Evolutionary conservation across 768 basidiomycete genomes (phyloP).

Genomic region (Rhizopogon vulgaris): DNA sequence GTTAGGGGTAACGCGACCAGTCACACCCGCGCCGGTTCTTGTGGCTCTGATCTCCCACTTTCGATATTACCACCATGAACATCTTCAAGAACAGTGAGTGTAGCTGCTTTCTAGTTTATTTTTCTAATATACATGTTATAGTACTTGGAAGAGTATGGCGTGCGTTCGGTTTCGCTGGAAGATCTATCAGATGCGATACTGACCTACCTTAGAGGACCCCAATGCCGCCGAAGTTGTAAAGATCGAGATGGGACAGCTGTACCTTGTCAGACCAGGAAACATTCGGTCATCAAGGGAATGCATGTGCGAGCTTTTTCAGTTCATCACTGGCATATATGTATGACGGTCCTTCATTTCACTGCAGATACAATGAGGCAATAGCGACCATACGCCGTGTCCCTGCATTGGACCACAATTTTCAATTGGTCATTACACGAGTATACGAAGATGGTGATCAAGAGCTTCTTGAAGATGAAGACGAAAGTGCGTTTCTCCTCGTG

Average conservation of each 20-base stretch:
- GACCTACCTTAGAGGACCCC: slow-evolving; percentile 66
- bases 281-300: slow-evolving; percentile 92
- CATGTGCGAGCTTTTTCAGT: slow-evolving; percentile 60
- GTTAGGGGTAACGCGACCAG: slow-evolving; percentile 18
- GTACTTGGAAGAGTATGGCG: slow-evolving; percentile 95
- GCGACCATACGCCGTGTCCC: slow-evolving; percentile 85
- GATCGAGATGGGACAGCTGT: slow-evolving; percentile 87
- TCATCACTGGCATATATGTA: not conserved
- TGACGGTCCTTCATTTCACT: slow-evolving; percentile 1
- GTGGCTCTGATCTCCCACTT: slow-evolving; percentile 9
- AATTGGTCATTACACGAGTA: slow-evolving; percentile 92
- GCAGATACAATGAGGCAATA: slow-evolving; percentile 93
- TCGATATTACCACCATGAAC: slow-evolving; percentile 52
- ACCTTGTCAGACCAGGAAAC: slow-evolving; percentile 85
- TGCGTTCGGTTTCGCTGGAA: slow-evolving; percentile 38
- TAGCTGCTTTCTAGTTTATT: slow-evolving; percentile 3
- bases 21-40: slow-evolving; percentile 13
- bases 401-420: slow-evolving; percentile 71
- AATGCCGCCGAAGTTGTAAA: slow-evolving; percentile 94
- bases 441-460: slow-evolving; percentile 98
- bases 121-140: slow-evolving; percentile 28
- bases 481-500: slow-evolving; percentile 46
- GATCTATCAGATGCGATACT: slow-evolving; percentile 14
- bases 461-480: slow-evolving; percentile 88
- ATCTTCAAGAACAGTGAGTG: slow-evolving; percentile 76